A percentile compares a stretch with the other conserved stretches of the same genome.
Conservation (phyloP, 441 rosid genomes). For the Adansonia madagascariensis region DNA sequence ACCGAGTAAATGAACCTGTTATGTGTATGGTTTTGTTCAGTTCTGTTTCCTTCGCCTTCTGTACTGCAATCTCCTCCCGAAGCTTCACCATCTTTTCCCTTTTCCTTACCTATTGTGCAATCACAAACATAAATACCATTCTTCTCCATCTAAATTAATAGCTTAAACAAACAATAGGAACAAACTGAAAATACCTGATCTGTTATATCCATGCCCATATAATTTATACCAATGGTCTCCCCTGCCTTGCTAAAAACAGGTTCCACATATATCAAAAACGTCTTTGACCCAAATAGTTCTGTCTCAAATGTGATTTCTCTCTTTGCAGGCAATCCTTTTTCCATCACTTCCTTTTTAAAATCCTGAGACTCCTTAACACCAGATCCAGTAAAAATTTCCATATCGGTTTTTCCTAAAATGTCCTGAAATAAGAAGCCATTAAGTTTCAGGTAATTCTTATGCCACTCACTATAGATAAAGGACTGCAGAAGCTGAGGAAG, state of each 20-base stretch:
- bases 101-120: constrained; percentile 63
- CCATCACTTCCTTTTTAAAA: constrained; percentile 88
- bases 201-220: constrained; percentile 96
- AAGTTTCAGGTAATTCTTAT: constrained; percentile 10
- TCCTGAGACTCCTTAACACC: constrained; percentile 96
- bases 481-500: not conserved
- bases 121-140: constrained; percentile 26
- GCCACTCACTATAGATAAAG: constrained; percentile 14
- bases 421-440: constrained; percentile 53
- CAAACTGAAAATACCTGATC: constrained; percentile 65
- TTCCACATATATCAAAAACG: constrained; percentile 87
- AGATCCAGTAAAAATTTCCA: constrained; percentile 84
- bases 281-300: constrained; percentile 79
- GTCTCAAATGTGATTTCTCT: constrained; percentile 92
- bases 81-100: constrained; percentile 86
- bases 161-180: constrained; percentile 14
- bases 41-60: constrained; percentile 95
- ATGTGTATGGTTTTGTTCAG: constrained; percentile 92
- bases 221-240: constrained; percentile 89
- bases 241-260: constrained; percentile 89
- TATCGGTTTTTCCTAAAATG: constrained; percentile 86
- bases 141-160: constrained; percentile 14
- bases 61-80: constrained; percentile 93
- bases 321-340: constrained; percentile 85
- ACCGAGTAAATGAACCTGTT: constrained; percentile 59